Percentiles rank a stretch among this genome's conserved stretches.
Conservation (phyloP, 129 eudicot genomes). For the Kitagawia praeruptora region DNA sequence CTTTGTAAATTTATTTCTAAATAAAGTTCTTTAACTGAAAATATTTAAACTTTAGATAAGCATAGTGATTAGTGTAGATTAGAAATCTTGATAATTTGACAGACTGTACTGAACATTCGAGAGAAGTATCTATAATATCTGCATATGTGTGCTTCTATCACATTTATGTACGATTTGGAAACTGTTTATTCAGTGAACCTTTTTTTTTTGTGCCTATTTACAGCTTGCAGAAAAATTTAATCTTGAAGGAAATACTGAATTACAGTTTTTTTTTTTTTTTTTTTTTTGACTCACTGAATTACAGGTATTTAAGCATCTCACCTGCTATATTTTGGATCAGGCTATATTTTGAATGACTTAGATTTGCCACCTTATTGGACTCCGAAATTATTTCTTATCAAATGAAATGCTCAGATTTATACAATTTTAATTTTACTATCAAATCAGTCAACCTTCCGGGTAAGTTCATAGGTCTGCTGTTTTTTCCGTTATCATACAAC, state of each 20-base stretch:
- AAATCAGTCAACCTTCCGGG: background rate
- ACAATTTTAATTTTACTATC: too few species aligned
- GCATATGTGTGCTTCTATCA: background rate
- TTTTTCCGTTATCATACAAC: background rate
- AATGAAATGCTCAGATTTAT: background rate
- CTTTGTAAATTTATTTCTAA: too few species aligned
- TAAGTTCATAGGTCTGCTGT: background rate
- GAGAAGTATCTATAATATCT: background rate
- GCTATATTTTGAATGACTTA: background rate
- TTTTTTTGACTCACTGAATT: too few species aligned
- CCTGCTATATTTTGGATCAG: too few species aligned
- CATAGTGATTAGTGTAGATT: too few species aligned
- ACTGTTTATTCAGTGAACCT: background rate
- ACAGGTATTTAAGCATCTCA: constrained; percentile 44
- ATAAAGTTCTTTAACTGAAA: too few species aligned
- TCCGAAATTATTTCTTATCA: background rate
- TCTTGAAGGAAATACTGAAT: constrained; percentile 58
- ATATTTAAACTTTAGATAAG: too few species aligned
- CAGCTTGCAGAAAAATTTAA: constrained; percentile 64
- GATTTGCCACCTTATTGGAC: background rate
- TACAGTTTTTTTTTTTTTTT: too few species aligned
- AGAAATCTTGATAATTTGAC: background rate
- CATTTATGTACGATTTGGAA: background rate
- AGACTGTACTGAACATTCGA: background rate
- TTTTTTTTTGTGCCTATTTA: constrained; percentile 11